phyloP scores from a whole-genome alignment of 257 asterid species.

The Craterostigma plantagineum region DNA sequence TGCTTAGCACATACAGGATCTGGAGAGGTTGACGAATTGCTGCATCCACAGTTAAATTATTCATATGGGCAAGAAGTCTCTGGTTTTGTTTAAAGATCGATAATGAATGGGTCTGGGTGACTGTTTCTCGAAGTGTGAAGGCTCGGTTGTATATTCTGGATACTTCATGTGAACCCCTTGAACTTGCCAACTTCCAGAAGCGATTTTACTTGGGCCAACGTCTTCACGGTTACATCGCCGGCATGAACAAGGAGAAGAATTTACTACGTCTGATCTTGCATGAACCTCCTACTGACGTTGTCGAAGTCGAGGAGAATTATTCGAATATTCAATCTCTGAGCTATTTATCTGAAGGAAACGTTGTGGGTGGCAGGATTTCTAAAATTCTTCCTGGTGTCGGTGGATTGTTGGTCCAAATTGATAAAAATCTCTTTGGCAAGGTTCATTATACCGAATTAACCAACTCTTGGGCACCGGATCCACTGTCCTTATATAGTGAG shows the following conservation, averaged over 20 bases:
- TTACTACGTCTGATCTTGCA: conserved; percentile 46
- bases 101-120: conserved; percentile 62
- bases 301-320: conserved; percentile 14
- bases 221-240: conserved; percentile 38
- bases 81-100: conserved; percentile 83
- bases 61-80: conserved; percentile 44
- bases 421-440: conserved; percentile 53
- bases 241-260: conserved; percentile 53
- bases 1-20: conserved; percentile 28
- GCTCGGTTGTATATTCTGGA: conserved; percentile 65
- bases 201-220: conserved; percentile 54
- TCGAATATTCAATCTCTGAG: conserved; percentile 12
- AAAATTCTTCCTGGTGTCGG: conserved; percentile 80
- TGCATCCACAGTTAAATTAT: conserved; percentile 31
- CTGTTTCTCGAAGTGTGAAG: conserved; percentile 53
- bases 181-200: conserved; percentile 53
- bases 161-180: conserved; percentile 65
- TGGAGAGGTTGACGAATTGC: conserved; percentile 15
- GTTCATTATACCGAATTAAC: conserved; percentile 84
- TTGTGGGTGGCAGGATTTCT: conserved; percentile 77
- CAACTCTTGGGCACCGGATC: conserved; percentile 45
- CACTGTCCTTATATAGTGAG: conserved; percentile 55
- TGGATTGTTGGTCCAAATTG: conserved; percentile 69
- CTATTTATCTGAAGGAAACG: conserved; percentile 43
- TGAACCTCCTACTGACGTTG: conserved; percentile 15